Base-by-base conservation (phyloP, 495 filamentous ascomycete genomes). In the Neurospora intermedia region DNA sequence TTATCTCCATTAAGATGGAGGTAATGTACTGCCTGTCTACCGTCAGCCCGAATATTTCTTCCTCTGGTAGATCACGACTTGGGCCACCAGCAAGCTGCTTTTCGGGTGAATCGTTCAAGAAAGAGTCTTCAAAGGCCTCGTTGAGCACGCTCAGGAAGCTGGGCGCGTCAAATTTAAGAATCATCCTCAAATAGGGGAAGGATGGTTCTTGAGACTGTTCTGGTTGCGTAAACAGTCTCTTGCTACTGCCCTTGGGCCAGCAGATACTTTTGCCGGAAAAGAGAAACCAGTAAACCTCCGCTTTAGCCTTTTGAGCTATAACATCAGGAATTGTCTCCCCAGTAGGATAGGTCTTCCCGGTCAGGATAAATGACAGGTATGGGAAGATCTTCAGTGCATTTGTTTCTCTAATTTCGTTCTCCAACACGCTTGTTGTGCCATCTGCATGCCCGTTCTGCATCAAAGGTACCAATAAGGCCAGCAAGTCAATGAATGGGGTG, bases 141-240 rank as follows among this genome's bases (percentile, higher is more conserved):
- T 99, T 98, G 23, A 99, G 83, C 76, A 95, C 94, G 81, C 94
- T 98, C 81, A 99, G 87, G 76, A 98, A 94, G 82, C 93, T 98
- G 4, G 93, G 86, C 0, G 96, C 88, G 80, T 98, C 93, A 74
- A 96, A 98, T 70, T 93, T 88, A 35, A 99, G 85, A 70, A 98
- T 91, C 75, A 91, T 87, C 40, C 91, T 88, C 3, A 99, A 88
- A 79, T 95, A 93, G 5, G 92, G 91, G 77, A 94, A 97, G 1
- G 90, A 88, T 1, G 90, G 91, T 74, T 93, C 88, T 20, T 83
- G 77, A 0, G 80, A 76, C 73, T 85, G 81, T 13, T 79, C 75
- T 7, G 82, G 81, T n/a, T 78, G 85, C 8, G 85, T 92, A 69
- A 86, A 82, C 69, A 90, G 85, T 10, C 82, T 80, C 70, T 85